A percentile compares a stretch with the other conserved stretches of the same genome.
Evolutionary conservation across 176 grass and related monocot genomes (phyloP).

Genomic region (Oropetium thomaeum): DNA sequence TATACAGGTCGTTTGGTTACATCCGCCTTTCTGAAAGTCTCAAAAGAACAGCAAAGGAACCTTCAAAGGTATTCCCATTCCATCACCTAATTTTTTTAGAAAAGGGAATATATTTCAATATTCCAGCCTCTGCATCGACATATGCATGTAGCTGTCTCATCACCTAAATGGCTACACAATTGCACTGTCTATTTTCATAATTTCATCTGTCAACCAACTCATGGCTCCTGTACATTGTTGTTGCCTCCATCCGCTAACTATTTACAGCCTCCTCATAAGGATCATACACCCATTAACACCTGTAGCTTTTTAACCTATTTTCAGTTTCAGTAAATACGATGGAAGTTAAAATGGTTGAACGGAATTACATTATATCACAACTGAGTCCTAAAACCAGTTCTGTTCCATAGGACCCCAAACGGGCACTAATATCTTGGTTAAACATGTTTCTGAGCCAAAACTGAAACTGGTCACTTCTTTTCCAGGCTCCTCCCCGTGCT

Average conservation of each 20-base stretch:
- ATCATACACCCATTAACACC: neutral
- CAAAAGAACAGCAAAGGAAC: slow-evolving; percentile 54
- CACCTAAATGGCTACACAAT: neutral
- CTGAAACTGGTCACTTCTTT: slow-evolving; percentile 1
- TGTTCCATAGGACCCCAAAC: neutral
- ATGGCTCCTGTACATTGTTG: neutral
- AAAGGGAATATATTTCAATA: no score
- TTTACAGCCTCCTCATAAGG: neutral
- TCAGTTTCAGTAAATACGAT: neutral
- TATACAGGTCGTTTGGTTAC: slow-evolving; percentile 66
- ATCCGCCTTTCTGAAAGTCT: slow-evolving; percentile 58
- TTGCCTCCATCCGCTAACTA: neutral
- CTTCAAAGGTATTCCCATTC: slow-evolving; percentile 43
- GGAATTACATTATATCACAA: neutral
- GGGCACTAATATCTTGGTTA: neutral
- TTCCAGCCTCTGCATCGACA: no score
- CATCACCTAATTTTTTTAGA: no score
- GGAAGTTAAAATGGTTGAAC: neutral
- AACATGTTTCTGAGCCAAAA: neutral
- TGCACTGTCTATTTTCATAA: neutral
- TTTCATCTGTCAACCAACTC: neutral
- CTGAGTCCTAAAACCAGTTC: neutral
- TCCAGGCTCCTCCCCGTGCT: slow-evolving; percentile 77
- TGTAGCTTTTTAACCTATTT: neutral
- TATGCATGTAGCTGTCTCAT: no score